These are phyloP conservation scores for Phialemoniopsis sp. DNA, from an alignment of 2,329 filamentous ascomycete species.

Conservation along the genomic window DNA sequence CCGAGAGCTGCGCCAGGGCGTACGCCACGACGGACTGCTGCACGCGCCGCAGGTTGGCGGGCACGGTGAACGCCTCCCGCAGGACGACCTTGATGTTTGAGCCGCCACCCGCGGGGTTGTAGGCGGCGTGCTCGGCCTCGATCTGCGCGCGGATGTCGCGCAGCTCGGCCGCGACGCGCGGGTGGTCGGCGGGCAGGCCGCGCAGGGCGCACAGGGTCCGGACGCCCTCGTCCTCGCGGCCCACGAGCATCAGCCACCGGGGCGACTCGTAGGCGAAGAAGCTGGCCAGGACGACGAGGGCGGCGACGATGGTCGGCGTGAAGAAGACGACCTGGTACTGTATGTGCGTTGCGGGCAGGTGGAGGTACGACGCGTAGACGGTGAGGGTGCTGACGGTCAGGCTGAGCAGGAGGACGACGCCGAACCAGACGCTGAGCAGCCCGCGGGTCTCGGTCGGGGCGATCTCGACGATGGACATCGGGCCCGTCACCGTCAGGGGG, in stretches of 20 bases:
- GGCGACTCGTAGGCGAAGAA: conserved; percentile 27
- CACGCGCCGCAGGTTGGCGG: conserved; percentile 32
- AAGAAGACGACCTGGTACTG: conserved; percentile 26
- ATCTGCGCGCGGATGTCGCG: conserved; percentile 1
- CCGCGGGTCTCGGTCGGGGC: conserved; percentile 16
- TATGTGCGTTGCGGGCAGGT: conserved; percentile 15
- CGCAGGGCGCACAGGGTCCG: conserved; percentile 20
- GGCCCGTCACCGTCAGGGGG: conserved; percentile 27
- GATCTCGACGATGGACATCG: conserved; percentile 32
- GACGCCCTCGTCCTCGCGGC: conserved; percentile 19
- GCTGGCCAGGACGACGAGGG: conserved; percentile 15
- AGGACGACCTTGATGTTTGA: too few species aligned
- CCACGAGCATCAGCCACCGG: conserved; percentile 24
- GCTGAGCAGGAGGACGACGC: conserved; percentile 26
- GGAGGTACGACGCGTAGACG: conserved; percentile 25
- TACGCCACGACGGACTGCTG: conserved; percentile 31
- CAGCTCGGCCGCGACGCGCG: conserved; percentile 18
- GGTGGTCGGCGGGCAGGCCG: conserved; percentile 20
- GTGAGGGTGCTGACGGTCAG: conserved; percentile 24
- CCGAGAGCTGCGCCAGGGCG: conserved; percentile 35
- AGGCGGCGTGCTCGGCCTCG: neutral
- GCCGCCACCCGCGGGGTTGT: too few species aligned
- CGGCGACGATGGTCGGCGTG: conserved; percentile 20
- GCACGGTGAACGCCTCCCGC: conserved; percentile 27
- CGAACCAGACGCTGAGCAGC: too few species aligned